Conservation (phyloP, 2,329 filamentous ascomycete species). For the Monilinia fructigena region DNA sequence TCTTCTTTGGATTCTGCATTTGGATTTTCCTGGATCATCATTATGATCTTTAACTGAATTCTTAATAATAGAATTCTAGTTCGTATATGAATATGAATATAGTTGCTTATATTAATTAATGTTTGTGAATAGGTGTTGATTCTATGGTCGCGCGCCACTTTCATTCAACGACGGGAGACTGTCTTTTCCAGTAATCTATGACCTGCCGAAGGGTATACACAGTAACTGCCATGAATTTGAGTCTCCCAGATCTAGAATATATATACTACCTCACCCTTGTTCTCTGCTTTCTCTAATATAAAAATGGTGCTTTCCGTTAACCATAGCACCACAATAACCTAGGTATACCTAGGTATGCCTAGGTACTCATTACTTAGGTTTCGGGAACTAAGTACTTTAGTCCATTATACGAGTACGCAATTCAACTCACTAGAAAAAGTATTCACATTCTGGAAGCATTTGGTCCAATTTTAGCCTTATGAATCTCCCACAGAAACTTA, state of each 20-base stretch:
- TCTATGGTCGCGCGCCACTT: background rate
- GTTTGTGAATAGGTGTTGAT: background rate
- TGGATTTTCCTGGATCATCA: constrained; percentile 1
- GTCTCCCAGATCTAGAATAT: background rate
- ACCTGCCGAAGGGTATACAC: too few species aligned
- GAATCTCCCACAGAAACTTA: background rate
- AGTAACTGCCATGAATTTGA: background rate
- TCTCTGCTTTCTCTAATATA: background rate
- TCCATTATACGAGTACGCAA: background rate
- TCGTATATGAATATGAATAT: background rate
- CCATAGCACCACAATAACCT: background rate
- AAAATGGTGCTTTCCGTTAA: background rate
- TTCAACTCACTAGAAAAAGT: background rate
- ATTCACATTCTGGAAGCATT: constrained; percentile 2
- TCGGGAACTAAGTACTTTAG: background rate
- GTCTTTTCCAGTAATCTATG: too few species aligned
- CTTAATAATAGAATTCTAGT: background rate
- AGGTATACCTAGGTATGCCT: background rate
- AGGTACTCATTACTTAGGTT: background rate
- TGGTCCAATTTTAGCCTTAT: too few species aligned
- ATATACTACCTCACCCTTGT: too few species aligned
- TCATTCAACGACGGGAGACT: too few species aligned
- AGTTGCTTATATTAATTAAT: background rate
- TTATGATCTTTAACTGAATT: background rate
- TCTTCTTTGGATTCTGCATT: constrained; percentile 9